Conservation (phyloP, 495 filamentous ascomycete genomes). For the Platismatia glauca region DNA sequence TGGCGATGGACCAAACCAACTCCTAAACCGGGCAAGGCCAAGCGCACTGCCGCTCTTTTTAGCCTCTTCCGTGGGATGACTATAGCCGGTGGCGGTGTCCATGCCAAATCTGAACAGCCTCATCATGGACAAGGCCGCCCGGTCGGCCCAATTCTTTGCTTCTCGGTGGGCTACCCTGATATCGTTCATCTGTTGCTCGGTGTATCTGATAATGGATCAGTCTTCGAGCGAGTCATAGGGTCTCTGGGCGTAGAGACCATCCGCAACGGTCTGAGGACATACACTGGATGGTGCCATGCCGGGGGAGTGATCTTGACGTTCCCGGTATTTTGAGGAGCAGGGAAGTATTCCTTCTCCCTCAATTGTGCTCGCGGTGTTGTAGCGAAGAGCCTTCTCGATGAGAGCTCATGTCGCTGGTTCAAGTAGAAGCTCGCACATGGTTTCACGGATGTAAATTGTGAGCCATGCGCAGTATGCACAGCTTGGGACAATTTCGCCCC, state of each 20-base stretch:
- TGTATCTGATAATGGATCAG: conserved; percentile 38
- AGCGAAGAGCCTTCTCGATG: conserved; percentile 17
- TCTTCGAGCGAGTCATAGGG: not conserved
- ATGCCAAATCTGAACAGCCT: conserved; percentile 56
- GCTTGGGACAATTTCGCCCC: no score
- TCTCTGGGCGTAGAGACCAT: not conserved
- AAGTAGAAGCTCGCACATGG: conserved; percentile 8
- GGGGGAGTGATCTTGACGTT: conserved; percentile 25
- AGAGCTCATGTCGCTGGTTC: not conserved
- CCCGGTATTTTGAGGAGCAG: conserved; percentile 16
- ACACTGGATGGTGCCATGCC: conserved; percentile 29
- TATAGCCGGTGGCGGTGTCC: conserved; percentile 66
- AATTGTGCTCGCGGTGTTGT: conserved; percentile 15
- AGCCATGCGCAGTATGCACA: conserved; percentile 1
- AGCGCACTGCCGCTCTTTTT: conserved; percentile 31
- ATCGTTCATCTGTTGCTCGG: conserved; percentile 50
- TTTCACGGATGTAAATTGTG: no score
- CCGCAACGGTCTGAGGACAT: not conserved
- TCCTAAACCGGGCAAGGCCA: conserved; percentile 33
- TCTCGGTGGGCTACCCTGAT: conserved; percentile 61
- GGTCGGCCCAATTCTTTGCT: conserved; percentile 57
- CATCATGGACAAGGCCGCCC: conserved; percentile 52
- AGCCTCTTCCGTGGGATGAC: conserved; percentile 47
- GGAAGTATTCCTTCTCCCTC: conserved; percentile 23
- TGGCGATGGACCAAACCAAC: conserved; percentile 33